Evolutionary conservation across 177 flowering plant species (phyloP).

Genomic region (Vitis hybrid): DNA sequence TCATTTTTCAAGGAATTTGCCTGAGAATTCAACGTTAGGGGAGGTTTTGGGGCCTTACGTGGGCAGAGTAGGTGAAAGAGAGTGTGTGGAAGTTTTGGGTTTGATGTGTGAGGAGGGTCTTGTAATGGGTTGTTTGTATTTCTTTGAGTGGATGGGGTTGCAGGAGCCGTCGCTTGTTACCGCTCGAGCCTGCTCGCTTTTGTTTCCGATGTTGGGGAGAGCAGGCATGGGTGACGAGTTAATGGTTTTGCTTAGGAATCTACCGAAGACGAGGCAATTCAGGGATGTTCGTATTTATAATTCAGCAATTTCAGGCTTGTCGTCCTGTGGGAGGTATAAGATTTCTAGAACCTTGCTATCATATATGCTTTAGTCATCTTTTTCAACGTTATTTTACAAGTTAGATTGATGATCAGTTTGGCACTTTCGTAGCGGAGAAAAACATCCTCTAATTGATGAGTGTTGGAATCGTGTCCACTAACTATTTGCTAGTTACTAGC

Average conservation of each 20-base stretch:
- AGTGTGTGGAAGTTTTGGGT: conserved; percentile 56
- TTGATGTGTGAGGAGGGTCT: conserved; percentile 62
- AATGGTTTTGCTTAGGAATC: conserved; percentile 59
- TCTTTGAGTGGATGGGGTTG: conserved; percentile 87
- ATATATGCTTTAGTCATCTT: neutral
- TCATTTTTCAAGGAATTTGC: conserved; percentile 47
- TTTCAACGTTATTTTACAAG: too few species aligned
- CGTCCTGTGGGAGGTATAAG: conserved; percentile 57
- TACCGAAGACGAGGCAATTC: conserved; percentile 51
- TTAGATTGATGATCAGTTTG: too few species aligned
- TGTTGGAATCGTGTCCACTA: too few species aligned
- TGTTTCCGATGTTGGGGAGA: conserved; percentile 67
- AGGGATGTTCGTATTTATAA: conserved; percentile 71
- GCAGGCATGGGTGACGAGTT: conserved; percentile 63
- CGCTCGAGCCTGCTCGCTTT: conserved; percentile 58
- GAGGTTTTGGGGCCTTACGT: conserved; percentile 53
- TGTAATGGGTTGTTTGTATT: conserved; percentile 56
- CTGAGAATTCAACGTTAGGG: conserved; percentile 61
- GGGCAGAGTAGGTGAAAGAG: conserved; percentile 47
- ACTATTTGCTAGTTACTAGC: too few species aligned
- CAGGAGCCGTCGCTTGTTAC: conserved; percentile 68
- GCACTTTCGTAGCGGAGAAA: too few species aligned
- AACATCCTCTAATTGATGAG: too few species aligned
- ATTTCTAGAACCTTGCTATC: neutral
- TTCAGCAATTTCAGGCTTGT: conserved; percentile 75